A percentile compares a stretch with the other conserved stretches of the same genome.
Evolutionary conservation across 129 eudicot genomes (phyloP).

Genomic region (Helianthus annuus): DNA sequence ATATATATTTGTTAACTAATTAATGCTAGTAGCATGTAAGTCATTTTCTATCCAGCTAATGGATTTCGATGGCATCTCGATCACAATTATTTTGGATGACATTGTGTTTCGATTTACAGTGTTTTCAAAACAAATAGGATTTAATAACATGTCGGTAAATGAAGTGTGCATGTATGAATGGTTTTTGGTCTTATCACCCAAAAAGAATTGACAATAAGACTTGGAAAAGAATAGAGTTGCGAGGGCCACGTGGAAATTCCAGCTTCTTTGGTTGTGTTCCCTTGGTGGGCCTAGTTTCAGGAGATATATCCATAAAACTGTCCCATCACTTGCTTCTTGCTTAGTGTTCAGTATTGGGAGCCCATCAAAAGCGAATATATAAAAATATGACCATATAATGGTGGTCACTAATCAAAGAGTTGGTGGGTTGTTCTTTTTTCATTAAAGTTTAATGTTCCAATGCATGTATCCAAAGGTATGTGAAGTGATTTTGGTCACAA

Average conservation of each 20-base stretch:
- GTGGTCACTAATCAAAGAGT: conserved; percentile 41
- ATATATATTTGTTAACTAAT: not conserved
- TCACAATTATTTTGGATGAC: not conserved
- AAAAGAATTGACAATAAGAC: conserved; percentile 21
- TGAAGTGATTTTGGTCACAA: conserved; percentile 43
- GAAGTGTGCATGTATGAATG: conserved; percentile 2
- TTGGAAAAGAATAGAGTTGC: conserved; percentile 27
- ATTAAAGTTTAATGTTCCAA: conserved; percentile 47
- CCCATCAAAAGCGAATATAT: conserved; percentile 25
- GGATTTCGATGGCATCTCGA: not conserved
- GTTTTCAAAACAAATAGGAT: not conserved
- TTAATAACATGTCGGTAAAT: conserved; percentile 30
- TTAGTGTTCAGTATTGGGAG: conserved; percentile 25
- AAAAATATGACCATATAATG: conserved; percentile 15
- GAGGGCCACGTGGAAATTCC: conserved; percentile 70
- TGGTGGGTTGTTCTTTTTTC: conserved; percentile 51
- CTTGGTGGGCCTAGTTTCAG: conserved; percentile 55
- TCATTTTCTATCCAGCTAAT: not conserved
- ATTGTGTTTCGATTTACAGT: not conserved
- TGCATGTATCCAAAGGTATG: conserved; percentile 43
- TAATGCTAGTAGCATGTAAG: not conserved
- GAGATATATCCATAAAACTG: conserved; percentile 59
- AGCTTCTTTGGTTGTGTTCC: conserved; percentile 66
- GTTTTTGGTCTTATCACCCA: conserved; percentile 14
- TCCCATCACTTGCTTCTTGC: conserved; percentile 30